Conservation (phyloP, 257 asterid genomes). For the Phtheirospermum japonicum region DNA sequence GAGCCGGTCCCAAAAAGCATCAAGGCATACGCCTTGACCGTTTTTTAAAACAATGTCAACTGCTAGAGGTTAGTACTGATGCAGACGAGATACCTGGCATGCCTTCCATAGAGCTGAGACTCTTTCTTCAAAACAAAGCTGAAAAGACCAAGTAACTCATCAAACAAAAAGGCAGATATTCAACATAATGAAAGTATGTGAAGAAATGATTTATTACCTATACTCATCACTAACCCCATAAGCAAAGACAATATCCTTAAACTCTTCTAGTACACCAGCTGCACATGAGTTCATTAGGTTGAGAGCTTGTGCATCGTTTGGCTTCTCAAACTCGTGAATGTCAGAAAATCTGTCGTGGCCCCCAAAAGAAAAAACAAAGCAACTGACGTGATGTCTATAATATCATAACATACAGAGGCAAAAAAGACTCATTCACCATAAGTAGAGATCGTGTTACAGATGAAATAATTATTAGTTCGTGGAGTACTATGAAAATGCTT, state of each 20-base stretch:
- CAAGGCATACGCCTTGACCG: too few relatives aligned
- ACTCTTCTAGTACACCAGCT: slow-evolving; percentile 60
- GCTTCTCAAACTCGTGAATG: slow-evolving; percentile 78
- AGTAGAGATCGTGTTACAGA: neutral
- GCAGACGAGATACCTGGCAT: slow-evolving; percentile 51
- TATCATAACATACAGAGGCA: neutral
- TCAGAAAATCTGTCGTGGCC: slow-evolving; percentile 62
- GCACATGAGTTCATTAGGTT: slow-evolving; percentile 90
- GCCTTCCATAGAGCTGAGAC: slow-evolving; percentile 63
- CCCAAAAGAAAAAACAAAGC: slow-evolving; percentile 8
- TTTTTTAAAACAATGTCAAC: neutral
- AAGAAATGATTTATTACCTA: slow-evolving; percentile 46
- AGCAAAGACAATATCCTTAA: slow-evolving; percentile 68
- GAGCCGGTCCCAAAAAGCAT: too few relatives aligned
- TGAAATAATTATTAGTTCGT: neutral
- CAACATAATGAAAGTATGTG: slow-evolving; percentile 17
- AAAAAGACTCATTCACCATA: neutral
- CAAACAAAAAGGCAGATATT: slow-evolving; percentile 13
- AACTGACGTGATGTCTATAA: neutral
- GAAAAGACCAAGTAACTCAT: slow-evolving; percentile 30
- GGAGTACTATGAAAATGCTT: neutral
- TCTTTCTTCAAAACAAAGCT: slow-evolving; percentile 86
- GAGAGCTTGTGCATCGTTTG: slow-evolving; percentile 80
- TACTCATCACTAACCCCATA: slow-evolving; percentile 93
- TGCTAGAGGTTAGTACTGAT: neutral